phyloP scores from a whole-genome alignment of 495 filamentous ascomycete genomes.

The Neurospora sublineolata region DNA sequence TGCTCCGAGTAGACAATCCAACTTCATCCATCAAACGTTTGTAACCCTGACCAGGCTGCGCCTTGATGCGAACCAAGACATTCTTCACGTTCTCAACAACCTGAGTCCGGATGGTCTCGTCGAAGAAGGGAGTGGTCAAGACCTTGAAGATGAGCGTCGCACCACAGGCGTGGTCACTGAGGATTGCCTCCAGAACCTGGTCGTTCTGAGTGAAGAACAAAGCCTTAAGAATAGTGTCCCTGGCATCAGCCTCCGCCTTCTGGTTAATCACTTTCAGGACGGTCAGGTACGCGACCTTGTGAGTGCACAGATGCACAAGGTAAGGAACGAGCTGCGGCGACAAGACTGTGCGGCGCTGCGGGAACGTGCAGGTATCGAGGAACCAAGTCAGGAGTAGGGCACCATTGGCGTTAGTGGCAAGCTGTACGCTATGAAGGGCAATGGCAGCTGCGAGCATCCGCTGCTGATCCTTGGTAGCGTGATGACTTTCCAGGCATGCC shows the following conservation, averaged over 20 bases:
- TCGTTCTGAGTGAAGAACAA: conserved; percentile 91
- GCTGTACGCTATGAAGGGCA: conserved; percentile 87
- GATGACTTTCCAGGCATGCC: conserved; percentile 92
- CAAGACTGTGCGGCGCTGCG: conserved; percentile 79
- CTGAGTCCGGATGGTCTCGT: conserved; percentile 76
- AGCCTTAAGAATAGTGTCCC: conserved; percentile 84
- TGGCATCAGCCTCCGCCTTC: conserved; percentile 82
- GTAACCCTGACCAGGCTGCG: conserved; percentile 87
- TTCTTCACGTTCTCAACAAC: conserved; percentile 85
- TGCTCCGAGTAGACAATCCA: conserved; percentile 55
- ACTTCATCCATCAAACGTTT: conserved; percentile 98
- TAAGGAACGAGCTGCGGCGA: conserved; percentile 89
- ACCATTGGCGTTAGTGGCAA: conserved; percentile 93
- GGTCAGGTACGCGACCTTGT: conserved; percentile 96
- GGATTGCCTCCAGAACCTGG: conserved; percentile 77
- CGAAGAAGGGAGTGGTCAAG: conserved; percentile 92
- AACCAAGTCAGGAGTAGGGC: conserved; percentile 94
- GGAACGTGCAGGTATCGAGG: conserved; percentile 95
- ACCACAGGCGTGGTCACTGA: conserved; percentile 83
- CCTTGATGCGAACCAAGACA: conserved; percentile 82
- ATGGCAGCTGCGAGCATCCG: conserved; percentile 90
- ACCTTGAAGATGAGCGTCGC: conserved; percentile 98
- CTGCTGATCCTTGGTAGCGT: conserved; percentile 89
- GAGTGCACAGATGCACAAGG: conserved; percentile 92
- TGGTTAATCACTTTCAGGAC: conserved; percentile 98